A percentile compares a stretch with the other conserved stretches of the same genome.
Evolutionary conservation across 208 protist species (phyloP).

Genomic region (Trypanosomatidae sp.): DNA sequence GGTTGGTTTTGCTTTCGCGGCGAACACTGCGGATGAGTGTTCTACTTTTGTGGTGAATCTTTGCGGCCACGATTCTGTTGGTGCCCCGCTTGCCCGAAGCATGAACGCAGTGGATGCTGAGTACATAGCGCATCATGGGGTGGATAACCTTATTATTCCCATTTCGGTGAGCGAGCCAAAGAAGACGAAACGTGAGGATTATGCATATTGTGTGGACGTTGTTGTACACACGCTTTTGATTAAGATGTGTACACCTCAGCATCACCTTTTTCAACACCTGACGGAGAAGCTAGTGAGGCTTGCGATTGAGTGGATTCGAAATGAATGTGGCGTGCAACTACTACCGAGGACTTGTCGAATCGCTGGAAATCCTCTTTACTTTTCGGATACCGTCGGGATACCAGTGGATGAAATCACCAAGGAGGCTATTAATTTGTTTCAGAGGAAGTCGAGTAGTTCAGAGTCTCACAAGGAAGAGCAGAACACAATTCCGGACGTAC

Average conservation of each 20-base stretch:
- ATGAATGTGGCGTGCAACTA: constrained; percentile 67
- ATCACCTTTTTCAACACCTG: constrained; percentile 63
- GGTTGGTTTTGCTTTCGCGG: constrained; percentile 42
- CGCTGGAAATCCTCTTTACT: constrained; percentile 44
- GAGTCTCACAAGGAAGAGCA: not conserved
- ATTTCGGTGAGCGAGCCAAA: constrained; percentile 69
- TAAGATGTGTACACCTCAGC: constrained; percentile 31
- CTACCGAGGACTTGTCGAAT: constrained; percentile 40
- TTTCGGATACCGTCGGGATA: not conserved
- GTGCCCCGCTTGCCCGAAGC: constrained; percentile 56
- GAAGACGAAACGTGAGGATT: constrained; percentile 11
- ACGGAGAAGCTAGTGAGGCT: constrained; percentile 56
- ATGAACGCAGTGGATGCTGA: constrained; percentile 61
- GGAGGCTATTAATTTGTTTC: constrained; percentile 20
- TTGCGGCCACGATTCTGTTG: constrained; percentile 72
- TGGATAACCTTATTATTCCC: constrained; percentile 88
- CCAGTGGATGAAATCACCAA: constrained; percentile 22
- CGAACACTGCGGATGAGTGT: constrained; percentile 34
- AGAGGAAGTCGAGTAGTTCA: constrained; percentile 16
- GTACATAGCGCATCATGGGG: constrained; percentile 72
- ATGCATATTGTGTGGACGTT: constrained; percentile 66
- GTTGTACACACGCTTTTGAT: constrained; percentile 77
- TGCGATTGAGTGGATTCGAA: constrained; percentile 75
- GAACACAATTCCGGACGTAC: constrained; percentile 10
- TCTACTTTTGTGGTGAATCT: constrained; percentile 78